These are phyloP conservation scores for Crucibulum cyathiforme DNA, from an alignment of 1,284 basidiomycete genomes.

Conservation along the genomic window DNA sequence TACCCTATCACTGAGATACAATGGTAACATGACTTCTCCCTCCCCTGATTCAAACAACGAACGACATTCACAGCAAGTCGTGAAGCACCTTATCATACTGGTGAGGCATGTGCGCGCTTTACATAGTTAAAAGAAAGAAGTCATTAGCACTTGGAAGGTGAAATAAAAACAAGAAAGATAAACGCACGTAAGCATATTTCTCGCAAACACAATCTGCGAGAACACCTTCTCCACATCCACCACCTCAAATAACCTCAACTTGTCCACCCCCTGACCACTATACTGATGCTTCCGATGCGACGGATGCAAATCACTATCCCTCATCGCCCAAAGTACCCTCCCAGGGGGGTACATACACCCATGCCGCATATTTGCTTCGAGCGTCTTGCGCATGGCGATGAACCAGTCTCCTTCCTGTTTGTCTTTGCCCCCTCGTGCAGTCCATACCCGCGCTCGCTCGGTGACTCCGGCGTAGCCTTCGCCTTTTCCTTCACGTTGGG, in stretches of 20 bases:
- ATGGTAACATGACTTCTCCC: neutral
- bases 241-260: constrained; percentile 75
- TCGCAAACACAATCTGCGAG: constrained; percentile 79
- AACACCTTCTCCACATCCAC: constrained; percentile 77
- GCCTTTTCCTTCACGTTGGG: constrained; percentile 48
- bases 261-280: constrained; percentile 36
- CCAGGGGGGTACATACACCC: constrained; percentile 81
- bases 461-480: constrained; percentile 70
- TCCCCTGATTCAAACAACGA: neutral
- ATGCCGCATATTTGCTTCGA: constrained; percentile 85
- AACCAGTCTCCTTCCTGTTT: constrained; percentile 74
- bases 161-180: neutral
- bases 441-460: constrained; percentile 62
- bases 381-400: constrained; percentile 77
- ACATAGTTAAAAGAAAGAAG: constrained; percentile 2
- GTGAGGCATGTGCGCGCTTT: constrained; percentile 69
- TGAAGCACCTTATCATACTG: constrained; percentile 71
- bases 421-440: constrained; percentile 53
- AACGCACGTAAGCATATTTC: constrained; percentile 78
- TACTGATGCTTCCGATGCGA: constrained; percentile 38
- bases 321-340: constrained; percentile 78
- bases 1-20: neutral
- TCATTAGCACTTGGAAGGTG: neutral
- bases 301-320: constrained; percentile 68
- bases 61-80: constrained; percentile 53